Evolutionary conservation across 2,329 filamentous ascomycete genomes (phyloP).

Genomic region (Fusarium sp.): DNA sequence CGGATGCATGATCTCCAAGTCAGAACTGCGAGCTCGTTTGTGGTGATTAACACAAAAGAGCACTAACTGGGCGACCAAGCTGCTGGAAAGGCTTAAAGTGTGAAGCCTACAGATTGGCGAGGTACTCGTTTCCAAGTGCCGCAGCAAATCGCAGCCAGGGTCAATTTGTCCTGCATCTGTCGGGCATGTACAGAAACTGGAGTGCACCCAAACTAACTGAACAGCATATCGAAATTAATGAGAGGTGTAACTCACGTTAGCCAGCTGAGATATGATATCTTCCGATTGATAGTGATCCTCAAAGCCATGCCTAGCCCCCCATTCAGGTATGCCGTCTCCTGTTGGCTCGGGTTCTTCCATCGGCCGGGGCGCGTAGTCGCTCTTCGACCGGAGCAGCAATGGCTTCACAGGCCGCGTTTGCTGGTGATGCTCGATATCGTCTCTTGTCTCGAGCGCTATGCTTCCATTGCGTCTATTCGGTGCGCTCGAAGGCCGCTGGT

Average conservation of each 20-base stretch:
- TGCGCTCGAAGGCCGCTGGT: slow-evolving; percentile 61
- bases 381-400: slow-evolving; percentile 68
- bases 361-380: slow-evolving; percentile 64
- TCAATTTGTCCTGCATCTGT: slow-evolving; percentile 11
- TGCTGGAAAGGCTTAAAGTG: neutral
- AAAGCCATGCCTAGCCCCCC: slow-evolving; percentile 84
- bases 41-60: neutral
- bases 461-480: slow-evolving; percentile 59
- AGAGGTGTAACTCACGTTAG: slow-evolving; percentile 71
- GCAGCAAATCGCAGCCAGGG: slow-evolving; percentile 5
- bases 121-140: slow-evolving; percentile 3
- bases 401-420: slow-evolving; percentile 61
- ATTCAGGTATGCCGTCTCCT: slow-evolving; percentile 64
- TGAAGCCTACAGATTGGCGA: neutral
- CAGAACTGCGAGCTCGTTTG: neutral
- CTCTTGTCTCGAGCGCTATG: slow-evolving; percentile 44
- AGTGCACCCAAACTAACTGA: slow-evolving; percentile 30
- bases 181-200: slow-evolving; percentile 53
- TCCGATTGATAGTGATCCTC: slow-evolving; percentile 92
- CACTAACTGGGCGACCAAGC: neutral
- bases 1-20: neutral
- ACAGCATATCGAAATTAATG: slow-evolving; percentile 30
- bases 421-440: slow-evolving; percentile 55
- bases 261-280: slow-evolving; percentile 87
- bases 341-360: slow-evolving; percentile 57